phyloP scores from a whole-genome alignment of 2,329 filamentous ascomycete species.

The Emmonsiellopsis sp. region DNA sequence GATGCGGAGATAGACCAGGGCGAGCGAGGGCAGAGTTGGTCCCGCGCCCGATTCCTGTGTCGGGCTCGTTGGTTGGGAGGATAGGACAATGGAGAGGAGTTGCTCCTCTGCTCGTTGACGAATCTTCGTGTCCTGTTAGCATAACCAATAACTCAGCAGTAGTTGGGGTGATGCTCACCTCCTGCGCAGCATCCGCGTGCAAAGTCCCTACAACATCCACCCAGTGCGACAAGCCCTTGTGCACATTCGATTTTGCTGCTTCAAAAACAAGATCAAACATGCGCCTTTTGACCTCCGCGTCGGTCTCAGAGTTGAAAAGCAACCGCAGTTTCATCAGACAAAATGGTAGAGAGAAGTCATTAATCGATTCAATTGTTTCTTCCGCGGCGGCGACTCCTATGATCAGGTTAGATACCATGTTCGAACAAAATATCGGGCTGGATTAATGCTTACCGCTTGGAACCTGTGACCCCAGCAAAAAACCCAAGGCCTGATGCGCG shows the following conservation, averaged over 20 bases:
- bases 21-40: conserved; percentile 5
- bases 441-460: background rate
- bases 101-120: conserved; percentile 33
- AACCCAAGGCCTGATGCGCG: background rate
- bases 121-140: conserved; percentile 17
- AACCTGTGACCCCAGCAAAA: background rate
- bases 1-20: conserved; percentile 28
- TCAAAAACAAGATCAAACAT: conserved; percentile 34
- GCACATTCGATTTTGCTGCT: conserved; percentile 27
- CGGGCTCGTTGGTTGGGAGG: conserved; percentile 8
- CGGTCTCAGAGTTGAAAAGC: conserved; percentile 26
- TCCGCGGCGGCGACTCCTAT: conserved; percentile 23
- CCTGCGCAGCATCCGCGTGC: conserved; percentile 28
- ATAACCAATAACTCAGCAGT: too few relatives aligned
- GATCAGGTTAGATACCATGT: background rate
- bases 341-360: conserved; percentile 36
- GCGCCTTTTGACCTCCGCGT: conserved; percentile 16
- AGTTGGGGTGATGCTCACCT: conserved; percentile 16
- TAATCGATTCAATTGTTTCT: conserved; percentile 26
- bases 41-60: background rate
- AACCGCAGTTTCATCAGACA: conserved; percentile 35
- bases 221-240: conserved; percentile 28
- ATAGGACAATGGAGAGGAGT: conserved; percentile 28
- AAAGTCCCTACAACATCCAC: conserved; percentile 31
- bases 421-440: background rate